Evolutionary conservation across 768 basidiomycete genomes (phyloP).

Genomic region (Lentinula guzmanii): DNA sequence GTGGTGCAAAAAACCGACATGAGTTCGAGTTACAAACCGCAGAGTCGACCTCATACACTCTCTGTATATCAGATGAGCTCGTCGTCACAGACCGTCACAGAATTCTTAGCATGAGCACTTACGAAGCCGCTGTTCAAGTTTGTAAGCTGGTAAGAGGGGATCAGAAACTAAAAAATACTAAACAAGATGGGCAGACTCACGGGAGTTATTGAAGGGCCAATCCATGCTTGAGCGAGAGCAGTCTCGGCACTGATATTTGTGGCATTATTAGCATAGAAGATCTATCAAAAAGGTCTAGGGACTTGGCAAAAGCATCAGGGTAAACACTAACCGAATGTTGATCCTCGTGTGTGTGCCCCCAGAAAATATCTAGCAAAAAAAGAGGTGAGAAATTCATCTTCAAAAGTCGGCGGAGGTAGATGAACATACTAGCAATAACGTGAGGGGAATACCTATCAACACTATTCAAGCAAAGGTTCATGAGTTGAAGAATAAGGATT

Average conservation of each 20-base stretch:
- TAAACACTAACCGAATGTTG: slow-evolving; percentile 45
- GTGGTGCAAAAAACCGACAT: not conserved
- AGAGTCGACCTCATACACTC: slow-evolving; percentile 68
- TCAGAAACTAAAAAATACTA: not conserved
- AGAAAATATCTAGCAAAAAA: slow-evolving; percentile 55
- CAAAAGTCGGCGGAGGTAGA: not conserved
- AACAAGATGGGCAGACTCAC: not conserved
- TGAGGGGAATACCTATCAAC: slow-evolving; percentile 77
- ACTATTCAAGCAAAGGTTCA: slow-evolving; percentile 23
- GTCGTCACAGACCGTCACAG: slow-evolving; percentile 15
- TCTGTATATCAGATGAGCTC: slow-evolving; percentile 6
- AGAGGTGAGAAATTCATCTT: slow-evolving; percentile 9
- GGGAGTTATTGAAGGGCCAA: slow-evolving; percentile 66
- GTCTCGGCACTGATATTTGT: slow-evolving; percentile 51
- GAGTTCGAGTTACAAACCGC: slow-evolving; percentile 31
- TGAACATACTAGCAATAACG: slow-evolving; percentile 61
- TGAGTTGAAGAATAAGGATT: not conserved
- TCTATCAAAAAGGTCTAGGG: slow-evolving; percentile 27
- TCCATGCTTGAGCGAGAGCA: slow-evolving; percentile 47
- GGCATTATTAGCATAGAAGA: slow-evolving; percentile 69
- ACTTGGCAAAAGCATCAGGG: not conserved
- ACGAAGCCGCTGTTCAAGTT: slow-evolving; percentile 71
- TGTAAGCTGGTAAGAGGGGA: slow-evolving; percentile 23
- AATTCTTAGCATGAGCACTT: not conserved
- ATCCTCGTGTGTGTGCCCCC: slow-evolving; percentile 74